phyloP scores from a whole-genome alignment of 2,329 filamentous ascomycete genomes.

The Fusarium phyllophilum region DNA sequence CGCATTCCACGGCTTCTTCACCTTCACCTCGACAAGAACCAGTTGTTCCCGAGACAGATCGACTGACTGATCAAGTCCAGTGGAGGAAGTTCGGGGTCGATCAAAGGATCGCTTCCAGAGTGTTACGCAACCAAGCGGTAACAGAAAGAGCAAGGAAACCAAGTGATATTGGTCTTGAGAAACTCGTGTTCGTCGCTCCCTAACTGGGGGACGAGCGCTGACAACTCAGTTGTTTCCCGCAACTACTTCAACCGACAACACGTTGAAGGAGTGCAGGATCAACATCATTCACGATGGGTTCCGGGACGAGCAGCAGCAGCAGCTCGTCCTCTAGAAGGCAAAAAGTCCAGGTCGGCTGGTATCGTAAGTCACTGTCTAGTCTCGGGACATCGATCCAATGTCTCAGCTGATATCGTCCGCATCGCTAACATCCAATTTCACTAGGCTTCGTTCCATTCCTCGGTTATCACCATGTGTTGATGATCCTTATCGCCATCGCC shows the following conservation, averaged over 20 bases:
- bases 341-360: conserved; percentile 60
- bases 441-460: conserved; percentile 74
- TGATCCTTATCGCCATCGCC: conserved; percentile 93
- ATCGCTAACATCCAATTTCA: conserved; percentile 34
- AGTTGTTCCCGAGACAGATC: conserved; percentile 33
- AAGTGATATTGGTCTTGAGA: conserved; percentile 10
- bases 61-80: conserved; percentile 23
- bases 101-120: conserved; percentile 1
- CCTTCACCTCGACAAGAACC: conserved; percentile 1
- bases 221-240: conserved; percentile 24
- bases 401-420: not conserved
- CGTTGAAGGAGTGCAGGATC: conserved; percentile 30
- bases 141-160: conserved; percentile 30
- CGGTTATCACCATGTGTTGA: conserved; percentile 87
- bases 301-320: conserved; percentile 38
- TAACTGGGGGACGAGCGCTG: conserved; percentile 40
- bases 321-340: conserved; percentile 45
- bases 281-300: conserved; percentile 38
- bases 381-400: conserved; percentile 31
- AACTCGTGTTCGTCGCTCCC: conserved; percentile 40
- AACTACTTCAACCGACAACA: conserved; percentile 10
- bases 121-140: conserved; percentile 10
- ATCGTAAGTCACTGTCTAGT: conserved; percentile 52
- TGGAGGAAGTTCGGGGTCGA: conserved; percentile 5
- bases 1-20: conserved; percentile 38